Conservation (phyloP, 108 stramenopile genomes). For the Discostella stelligeroides region DNA sequence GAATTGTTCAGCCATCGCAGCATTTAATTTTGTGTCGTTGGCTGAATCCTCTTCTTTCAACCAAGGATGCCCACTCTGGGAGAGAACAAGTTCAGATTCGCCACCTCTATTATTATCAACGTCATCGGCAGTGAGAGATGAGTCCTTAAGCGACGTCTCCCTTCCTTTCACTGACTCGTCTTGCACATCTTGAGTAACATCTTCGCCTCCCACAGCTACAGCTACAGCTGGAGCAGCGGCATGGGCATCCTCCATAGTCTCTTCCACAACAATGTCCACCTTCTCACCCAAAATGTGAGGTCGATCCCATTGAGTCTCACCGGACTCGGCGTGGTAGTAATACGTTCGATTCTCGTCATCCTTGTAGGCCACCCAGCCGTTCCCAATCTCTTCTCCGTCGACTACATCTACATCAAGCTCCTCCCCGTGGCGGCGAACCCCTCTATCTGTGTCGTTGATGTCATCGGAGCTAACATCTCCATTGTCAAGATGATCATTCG, state of each 20-base stretch:
- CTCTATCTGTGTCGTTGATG: not conserved
- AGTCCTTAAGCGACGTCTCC: too few relatives aligned
- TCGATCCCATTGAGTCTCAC: slow-evolving; percentile 77
- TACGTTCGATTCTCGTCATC: slow-evolving; percentile 73
- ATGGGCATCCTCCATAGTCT: not conserved
- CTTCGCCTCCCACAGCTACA: not conserved
- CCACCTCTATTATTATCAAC: too few relatives aligned
- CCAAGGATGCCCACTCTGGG: not conserved
- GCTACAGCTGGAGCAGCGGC: not conserved
- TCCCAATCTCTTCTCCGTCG: slow-evolving; percentile 33
- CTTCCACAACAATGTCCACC: not conserved
- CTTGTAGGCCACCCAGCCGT: slow-evolving; percentile 57
- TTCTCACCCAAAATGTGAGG: slow-evolving; percentile 38
- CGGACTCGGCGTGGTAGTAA: slow-evolving; percentile 69
- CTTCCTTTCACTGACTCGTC: too few relatives aligned
- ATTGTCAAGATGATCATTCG: slow-evolving; percentile 3
- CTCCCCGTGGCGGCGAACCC: not conserved
- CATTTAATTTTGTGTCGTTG: slow-evolving; percentile 58
- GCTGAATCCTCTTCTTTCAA: slow-evolving; percentile 3
- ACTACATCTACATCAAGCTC: slow-evolving; percentile 15
- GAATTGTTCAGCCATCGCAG: slow-evolving; percentile 53
- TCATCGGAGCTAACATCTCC: not conserved
- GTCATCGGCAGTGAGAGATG: too few relatives aligned
- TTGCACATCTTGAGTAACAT: too few relatives aligned
- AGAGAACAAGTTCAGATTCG: too few relatives aligned